A percentile compares a stretch with the other conserved stretches of the same genome.
Conservation (phyloP, 2,329 filamentous ascomycete genomes). For the Xylariaceae sp. region DNA sequence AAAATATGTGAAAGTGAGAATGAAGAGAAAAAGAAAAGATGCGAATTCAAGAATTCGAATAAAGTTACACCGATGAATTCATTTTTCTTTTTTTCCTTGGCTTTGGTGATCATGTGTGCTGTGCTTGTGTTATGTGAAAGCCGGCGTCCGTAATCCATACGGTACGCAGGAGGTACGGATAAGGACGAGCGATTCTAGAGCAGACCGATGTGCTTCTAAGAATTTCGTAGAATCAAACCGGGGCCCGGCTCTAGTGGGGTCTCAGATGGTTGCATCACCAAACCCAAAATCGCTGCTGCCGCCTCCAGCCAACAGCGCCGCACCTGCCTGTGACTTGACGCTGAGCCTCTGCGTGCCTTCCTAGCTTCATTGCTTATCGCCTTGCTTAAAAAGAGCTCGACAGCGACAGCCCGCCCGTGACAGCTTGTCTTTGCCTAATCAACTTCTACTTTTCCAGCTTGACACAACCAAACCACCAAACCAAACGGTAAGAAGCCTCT, state of each 20-base stretch:
- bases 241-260: constrained; percentile 21
- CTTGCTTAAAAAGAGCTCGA: neutral
- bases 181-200: constrained; percentile 4
- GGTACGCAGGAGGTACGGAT: neutral
- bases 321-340: neutral
- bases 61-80: neutral
- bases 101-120: neutral
- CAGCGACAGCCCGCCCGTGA: neutral
- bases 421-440: neutral
- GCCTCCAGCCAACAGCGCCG: neutral
- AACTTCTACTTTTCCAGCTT: neutral
- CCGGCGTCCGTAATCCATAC: too few species aligned
- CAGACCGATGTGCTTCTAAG: constrained; percentile 19
- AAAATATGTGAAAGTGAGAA: neutral
- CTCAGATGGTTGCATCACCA: constrained; percentile 22
- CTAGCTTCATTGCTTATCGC: neutral
- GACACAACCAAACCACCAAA: neutral
- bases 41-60: neutral
- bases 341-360: neutral
- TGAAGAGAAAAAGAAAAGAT: neutral
- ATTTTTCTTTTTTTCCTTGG: neutral
- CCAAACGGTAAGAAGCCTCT: neutral
- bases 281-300: constrained; percentile 10
- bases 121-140: constrained; percentile 9
- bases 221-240: constrained; percentile 22